phyloP scores from a whole-genome alignment of 306 rosid species.

The Mimosa bimucronata region DNA sequence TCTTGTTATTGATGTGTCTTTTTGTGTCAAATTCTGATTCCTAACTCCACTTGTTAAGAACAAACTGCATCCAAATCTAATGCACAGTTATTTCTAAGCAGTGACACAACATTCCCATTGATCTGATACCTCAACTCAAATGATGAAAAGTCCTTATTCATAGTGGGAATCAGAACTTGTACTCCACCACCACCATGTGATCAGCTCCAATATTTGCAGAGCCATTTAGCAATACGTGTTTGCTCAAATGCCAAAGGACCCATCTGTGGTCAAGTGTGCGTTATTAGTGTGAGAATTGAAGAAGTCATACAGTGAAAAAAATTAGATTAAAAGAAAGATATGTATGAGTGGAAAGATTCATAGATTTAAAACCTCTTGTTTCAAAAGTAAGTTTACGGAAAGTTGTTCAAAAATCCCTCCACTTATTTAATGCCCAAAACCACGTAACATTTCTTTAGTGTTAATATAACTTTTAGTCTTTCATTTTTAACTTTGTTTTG shows the following conservation, averaged over 20 bases:
- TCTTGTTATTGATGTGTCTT: background rate
- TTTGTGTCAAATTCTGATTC: conserved; percentile 19
- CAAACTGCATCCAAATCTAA: conserved; percentile 6
- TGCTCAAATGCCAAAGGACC: background rate
- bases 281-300: background rate
- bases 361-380: too few relatives aligned
- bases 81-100: background rate
- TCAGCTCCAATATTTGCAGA: conserved; percentile 22
- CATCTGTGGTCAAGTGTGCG: background rate
- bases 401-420: too few relatives aligned
- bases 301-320: background rate
- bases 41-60: conserved; percentile 18
- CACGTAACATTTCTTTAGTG: too few relatives aligned
- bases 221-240: conserved; percentile 1
- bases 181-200: background rate
- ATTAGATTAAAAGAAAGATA: background rate
- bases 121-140: conserved; percentile 25
- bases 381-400: too few relatives aligned
- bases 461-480: too few relatives aligned
- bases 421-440: too few relatives aligned
- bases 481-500: too few relatives aligned
- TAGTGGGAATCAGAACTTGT: conserved; percentile 12
- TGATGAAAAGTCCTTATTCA: background rate
- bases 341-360: too few relatives aligned
- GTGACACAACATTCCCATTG: conserved; percentile 7